phyloP scores from a whole-genome alignment of 306 rosid species.

The Trichosanthes cucumerina region DNA sequence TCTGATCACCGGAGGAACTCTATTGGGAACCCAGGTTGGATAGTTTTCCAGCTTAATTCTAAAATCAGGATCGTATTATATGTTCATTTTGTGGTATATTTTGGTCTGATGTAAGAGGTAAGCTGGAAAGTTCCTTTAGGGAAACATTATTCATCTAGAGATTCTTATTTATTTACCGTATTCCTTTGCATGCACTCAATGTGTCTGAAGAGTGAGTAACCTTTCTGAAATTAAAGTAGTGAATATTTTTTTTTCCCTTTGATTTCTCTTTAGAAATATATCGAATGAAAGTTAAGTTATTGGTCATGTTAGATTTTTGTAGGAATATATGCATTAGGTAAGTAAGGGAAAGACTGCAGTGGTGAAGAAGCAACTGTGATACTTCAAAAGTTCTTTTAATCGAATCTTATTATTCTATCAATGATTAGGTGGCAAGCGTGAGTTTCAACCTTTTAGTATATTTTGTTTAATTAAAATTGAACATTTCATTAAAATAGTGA shows the following conservation, averaged over 20 bases:
- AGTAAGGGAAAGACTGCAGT: not conserved
- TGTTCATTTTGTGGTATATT: not conserved
- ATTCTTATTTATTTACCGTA: not conserved
- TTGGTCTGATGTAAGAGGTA: not conserved
- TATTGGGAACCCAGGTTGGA: not conserved
- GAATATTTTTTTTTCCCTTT: not conserved
- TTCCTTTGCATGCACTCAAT: not conserved
- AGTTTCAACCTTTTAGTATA: not conserved
- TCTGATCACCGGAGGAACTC: not conserved
- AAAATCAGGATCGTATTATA: not conserved
- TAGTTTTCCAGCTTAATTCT: not conserved
- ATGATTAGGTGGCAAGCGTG: not conserved
- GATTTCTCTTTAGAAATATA: not conserved
- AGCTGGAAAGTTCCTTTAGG: not conserved
- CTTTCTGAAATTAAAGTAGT: not conserved
- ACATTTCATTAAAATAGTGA: no score
- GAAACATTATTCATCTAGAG: not conserved
- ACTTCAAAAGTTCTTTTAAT: not conserved
- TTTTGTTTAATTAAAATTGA: no score
- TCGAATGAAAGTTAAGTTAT: not conserved
- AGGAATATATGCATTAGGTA: not conserved
- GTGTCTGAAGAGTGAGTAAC: not conserved
- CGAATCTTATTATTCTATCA: not conserved
- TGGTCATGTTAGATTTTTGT: not conserved
- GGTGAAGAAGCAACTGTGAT: not conserved